These are phyloP conservation scores for Geotrichum klebahnii DNA, from an alignment of 1,139 yeast genomes.

Conservation along the genomic window DNA sequence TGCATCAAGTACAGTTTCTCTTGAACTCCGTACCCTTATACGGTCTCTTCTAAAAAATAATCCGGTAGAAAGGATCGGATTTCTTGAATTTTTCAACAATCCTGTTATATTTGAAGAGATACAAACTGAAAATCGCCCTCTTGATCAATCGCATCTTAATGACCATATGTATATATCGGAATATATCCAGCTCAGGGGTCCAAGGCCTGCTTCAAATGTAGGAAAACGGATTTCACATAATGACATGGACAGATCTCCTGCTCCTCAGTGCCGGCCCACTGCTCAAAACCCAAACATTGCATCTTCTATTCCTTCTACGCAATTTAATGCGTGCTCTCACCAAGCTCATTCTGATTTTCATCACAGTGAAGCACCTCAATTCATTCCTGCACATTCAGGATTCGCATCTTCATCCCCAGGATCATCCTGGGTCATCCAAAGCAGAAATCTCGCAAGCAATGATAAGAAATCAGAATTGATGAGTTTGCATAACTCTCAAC, in stretches of 20 bases:
- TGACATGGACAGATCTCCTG: not conserved
- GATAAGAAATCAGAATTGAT: no score
- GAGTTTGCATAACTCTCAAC: not conserved
- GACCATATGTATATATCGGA: constrained; percentile 81
- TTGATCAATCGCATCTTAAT: constrained; percentile 67
- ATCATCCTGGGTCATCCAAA: constrained; percentile 27
- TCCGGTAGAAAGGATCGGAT: constrained; percentile 84
- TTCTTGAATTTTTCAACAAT: constrained; percentile 71
- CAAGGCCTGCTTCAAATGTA: not conserved
- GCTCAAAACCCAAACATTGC: not conserved
- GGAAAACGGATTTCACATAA: not conserved
- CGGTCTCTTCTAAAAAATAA: constrained; percentile 72
- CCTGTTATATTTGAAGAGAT: constrained; percentile 50
- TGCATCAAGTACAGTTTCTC: constrained; percentile 41
- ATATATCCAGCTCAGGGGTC: constrained; percentile 44
- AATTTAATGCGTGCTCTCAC: not conserved
- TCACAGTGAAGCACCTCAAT: no score
- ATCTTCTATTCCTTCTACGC: not conserved
- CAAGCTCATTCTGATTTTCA: not conserved
- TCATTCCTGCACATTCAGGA: constrained; percentile 4
- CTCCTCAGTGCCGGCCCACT: not conserved
- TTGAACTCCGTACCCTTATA: constrained; percentile 62
- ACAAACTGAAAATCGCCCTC: constrained; percentile 47
- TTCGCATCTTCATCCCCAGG: constrained; percentile 30
- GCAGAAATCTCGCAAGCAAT: not conserved